A percentile compares a stretch with the other conserved stretches of the same genome.
phyloP scores from a whole-genome alignment of 129 eudicot genomes.

The carrot (Daucus carota) region DH1_v3.0 NC_030381.2:44972501-44973000 shows the following conservation, averaged over 20 bases:
- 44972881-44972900: too few relatives aligned
- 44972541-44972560: slow-evolving; percentile 18
- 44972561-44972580: slow-evolving; percentile 29
- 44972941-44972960: neutral
- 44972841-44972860: neutral
- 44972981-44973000: neutral
- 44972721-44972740: slow-evolving; percentile 24
- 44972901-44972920: too few relatives aligned
- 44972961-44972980: neutral
- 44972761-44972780: slow-evolving; percentile 47
- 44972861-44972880: neutral
- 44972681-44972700: slow-evolving; percentile 35
- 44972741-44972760: slow-evolving; percentile 32
- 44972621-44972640: slow-evolving; percentile 29
- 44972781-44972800: slow-evolving; percentile 74
- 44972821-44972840: slow-evolving; percentile 17
- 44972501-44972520: slow-evolving; percentile 36
- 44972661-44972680: slow-evolving; percentile 96
- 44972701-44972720: slow-evolving; percentile 30
- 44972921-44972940: neutral
- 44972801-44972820: slow-evolving; percentile 89
- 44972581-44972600: slow-evolving; percentile 26
- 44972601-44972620: slow-evolving; percentile 22
- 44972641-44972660: slow-evolving; percentile 41
- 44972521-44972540: slow-evolving; percentile 38